Evolutionary conservation across 1,284 basidiomycete genomes (phyloP).

Genomic region (Ganoderma multipileum): DNA sequence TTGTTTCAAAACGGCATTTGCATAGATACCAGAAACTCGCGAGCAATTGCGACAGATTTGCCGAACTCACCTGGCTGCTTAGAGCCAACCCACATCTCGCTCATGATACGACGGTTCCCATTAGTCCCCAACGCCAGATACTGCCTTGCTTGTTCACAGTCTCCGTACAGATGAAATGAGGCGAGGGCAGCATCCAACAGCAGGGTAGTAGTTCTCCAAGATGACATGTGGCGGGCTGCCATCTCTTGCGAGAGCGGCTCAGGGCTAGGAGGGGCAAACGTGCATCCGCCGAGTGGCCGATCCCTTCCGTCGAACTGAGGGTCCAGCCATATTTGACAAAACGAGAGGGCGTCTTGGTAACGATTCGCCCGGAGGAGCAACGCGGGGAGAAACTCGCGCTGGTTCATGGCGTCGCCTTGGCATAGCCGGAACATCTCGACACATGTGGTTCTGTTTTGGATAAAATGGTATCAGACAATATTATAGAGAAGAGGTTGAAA

Average conservation of each 20-base stretch:
- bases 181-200: conserved; percentile 46
- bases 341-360: conserved; percentile 37
- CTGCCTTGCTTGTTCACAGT: conserved; percentile 43
- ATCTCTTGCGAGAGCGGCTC: conserved; percentile 19
- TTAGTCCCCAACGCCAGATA: conserved; percentile 43
- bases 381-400: conserved; percentile 37
- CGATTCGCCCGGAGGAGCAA: conserved; percentile 34
- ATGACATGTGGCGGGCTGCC: background rate
- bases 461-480: background rate
- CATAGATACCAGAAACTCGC: background rate
- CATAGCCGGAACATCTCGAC: conserved; percentile 44
- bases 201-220: conserved; percentile 20
- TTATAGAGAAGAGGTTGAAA: background rate
- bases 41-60: background rate
- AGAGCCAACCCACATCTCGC: conserved; percentile 44
- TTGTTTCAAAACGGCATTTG: background rate
- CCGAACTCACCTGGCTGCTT: conserved; percentile 40
- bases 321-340: conserved; percentile 34
- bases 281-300: conserved; percentile 34
- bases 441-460: conserved; percentile 36
- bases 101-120: conserved; percentile 41
- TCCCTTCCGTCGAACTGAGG: conserved; percentile 13
- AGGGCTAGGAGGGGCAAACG: conserved; percentile 29
- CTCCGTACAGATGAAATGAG: conserved; percentile 45
- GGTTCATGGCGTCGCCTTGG: conserved; percentile 38